A percentile compares a stretch with the other conserved stretches of the same genome.
Evolutionary conservation across 768 basidiomycete species (phyloP).

Genomic region (Tulasnella sp.): DNA sequence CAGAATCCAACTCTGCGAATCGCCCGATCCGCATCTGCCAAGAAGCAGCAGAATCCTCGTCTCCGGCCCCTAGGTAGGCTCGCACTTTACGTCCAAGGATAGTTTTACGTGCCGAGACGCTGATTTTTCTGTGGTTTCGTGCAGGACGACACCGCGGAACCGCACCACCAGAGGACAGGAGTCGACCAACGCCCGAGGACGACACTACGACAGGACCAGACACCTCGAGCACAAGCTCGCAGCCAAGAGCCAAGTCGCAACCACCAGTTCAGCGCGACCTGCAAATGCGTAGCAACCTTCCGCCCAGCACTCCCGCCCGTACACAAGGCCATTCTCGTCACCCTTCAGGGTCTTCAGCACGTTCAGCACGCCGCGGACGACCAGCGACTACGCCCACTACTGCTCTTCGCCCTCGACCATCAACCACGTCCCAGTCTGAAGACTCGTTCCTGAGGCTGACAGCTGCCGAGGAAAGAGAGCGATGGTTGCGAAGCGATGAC

Average conservation of each 20-base stretch:
- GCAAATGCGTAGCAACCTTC: slow-evolving; percentile 4
- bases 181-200: slow-evolving; percentile 4
- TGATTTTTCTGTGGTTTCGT: neutral
- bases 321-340: neutral
- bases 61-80: neutral
- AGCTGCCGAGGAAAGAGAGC: slow-evolving; percentile 17
- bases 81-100: neutral
- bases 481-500: slow-evolving; percentile 19
- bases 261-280: neutral
- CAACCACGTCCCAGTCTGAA: slow-evolving; percentile 4
- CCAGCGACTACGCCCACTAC: slow-evolving; percentile 22
- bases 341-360: neutral
- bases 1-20: neutral
- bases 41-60: slow-evolving; percentile 7
- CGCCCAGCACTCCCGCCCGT: neutral
- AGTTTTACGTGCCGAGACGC: neutral
- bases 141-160: neutral
- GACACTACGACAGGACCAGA: neutral
- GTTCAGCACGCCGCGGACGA: neutral
- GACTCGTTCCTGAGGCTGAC: slow-evolving; percentile 21
- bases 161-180: slow-evolving; percentile 9
- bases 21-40: neutral
- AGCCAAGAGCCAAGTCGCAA: neutral
- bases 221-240: neutral
- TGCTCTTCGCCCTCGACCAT: slow-evolving; percentile 13